Percentiles rank a stretch among this genome's conserved stretches.
phyloP scores from a whole-genome alignment of 805 yeast genomes.

The Saturnispora kantuleensis region DNA sequence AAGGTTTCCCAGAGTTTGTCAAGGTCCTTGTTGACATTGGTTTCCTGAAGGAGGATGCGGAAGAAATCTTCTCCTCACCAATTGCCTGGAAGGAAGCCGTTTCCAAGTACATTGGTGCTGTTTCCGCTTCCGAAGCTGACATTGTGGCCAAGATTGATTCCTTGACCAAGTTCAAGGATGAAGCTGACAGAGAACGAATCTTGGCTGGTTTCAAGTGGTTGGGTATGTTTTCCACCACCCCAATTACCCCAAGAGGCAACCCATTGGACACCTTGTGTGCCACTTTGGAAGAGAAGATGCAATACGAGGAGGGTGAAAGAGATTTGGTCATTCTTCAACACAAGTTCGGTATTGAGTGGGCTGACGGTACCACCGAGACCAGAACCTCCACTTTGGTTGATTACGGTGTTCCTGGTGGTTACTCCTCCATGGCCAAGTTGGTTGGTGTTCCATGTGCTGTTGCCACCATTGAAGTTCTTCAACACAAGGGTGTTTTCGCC shows the following conservation, averaged over 20 bases:
- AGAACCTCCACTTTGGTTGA: slow-evolving; percentile 95
- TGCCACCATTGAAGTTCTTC: slow-evolving; percentile 77
- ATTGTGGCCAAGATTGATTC: slow-evolving; percentile 65
- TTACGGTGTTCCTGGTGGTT: slow-evolving; percentile 86
- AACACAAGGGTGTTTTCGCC: slow-evolving; percentile 51
- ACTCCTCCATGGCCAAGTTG: slow-evolving; percentile 96
- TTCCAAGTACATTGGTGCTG: slow-evolving; percentile 63
- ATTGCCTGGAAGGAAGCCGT: slow-evolving; percentile 86
- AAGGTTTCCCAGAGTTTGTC: slow-evolving; percentile 97
- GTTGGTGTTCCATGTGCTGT: slow-evolving; percentile 99
- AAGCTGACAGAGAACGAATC: slow-evolving; percentile 77
- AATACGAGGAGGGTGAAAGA: slow-evolving; percentile 90
- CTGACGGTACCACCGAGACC: slow-evolving; percentile 80
- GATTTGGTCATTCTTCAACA: slow-evolving; percentile 94
- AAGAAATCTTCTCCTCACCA: slow-evolving; percentile 44
- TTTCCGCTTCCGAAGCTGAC: slow-evolving; percentile 61
- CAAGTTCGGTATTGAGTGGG: slow-evolving; percentile 96
- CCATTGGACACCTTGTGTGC: slow-evolving; percentile 96
- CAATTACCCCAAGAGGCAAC: slow-evolving; percentile 82
- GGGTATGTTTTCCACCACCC: slow-evolving; percentile 72
- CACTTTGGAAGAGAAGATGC: slow-evolving; percentile 90
- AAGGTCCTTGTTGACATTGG: slow-evolving; percentile 93
- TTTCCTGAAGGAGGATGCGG: slow-evolving; percentile 70
- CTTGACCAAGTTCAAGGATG: slow-evolving; percentile 72
- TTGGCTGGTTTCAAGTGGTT: slow-evolving; percentile 88